A percentile compares a stretch with the other conserved stretches of the same genome.
Conservation (phyloP, 768 basidiomycete species). For the Vararia minispora region DNA sequence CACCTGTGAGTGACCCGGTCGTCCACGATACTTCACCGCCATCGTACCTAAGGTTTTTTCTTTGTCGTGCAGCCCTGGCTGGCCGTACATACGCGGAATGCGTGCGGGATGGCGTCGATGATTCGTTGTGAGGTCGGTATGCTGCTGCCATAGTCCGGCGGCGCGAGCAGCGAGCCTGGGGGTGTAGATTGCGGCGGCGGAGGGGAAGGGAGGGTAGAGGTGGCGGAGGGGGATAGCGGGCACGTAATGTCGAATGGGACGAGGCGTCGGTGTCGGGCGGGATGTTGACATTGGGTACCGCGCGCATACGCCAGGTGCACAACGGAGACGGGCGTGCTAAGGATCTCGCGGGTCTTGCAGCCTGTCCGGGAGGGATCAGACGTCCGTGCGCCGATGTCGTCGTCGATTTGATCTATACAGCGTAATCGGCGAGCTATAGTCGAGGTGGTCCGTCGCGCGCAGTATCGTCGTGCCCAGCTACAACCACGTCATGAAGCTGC, state of each 20-base stretch:
- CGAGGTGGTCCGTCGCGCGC: conserved; percentile 71
- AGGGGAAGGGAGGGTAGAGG: conserved; percentile 6
- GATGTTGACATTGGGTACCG: conserved; percentile 79
- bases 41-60: conserved; percentile 87
- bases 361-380: conserved; percentile 83
- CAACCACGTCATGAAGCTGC: conserved; percentile 64
- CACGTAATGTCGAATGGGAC: conserved; percentile 68
- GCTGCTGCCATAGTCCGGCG: conserved; percentile 91
- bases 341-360: conserved; percentile 72
- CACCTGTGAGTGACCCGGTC: conserved; percentile 70
- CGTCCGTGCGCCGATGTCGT: conserved; percentile 60
- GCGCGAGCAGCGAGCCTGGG: conserved; percentile 74
- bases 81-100: conserved; percentile 85
- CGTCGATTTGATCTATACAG: conserved; percentile 71
- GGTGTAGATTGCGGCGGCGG: conserved; percentile 48
- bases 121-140: conserved; percentile 85
- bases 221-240: neutral
- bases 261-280: conserved; percentile 88
- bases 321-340: conserved; percentile 79
- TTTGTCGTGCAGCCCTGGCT: conserved; percentile 94
- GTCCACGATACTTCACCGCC: conserved; percentile 69
- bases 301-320: conserved; percentile 81
- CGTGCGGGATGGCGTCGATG: conserved; percentile 87
- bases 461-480: conserved; percentile 52
- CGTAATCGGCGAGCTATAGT: conserved; percentile 81